Base-by-base conservation (phyloP, 306 rosid genomes). In the Biancaea sappan region DNA sequence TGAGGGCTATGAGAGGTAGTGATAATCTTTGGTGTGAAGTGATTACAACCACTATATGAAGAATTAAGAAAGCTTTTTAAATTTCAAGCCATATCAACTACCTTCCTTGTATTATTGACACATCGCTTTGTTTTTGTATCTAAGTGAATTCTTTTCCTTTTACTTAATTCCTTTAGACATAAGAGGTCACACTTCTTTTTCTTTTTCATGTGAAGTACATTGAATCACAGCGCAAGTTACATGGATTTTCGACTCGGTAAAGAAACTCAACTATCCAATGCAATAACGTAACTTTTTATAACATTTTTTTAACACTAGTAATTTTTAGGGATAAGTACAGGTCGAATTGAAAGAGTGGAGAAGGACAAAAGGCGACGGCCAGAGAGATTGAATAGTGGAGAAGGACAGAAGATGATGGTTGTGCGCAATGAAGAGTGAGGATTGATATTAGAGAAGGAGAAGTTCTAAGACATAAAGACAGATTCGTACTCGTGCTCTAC, bases 31-130 rank as follows among this genome's bases (percentile, higher is more conserved):
- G 82, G 12, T 15, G 64, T 56, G 85, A 52, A 18, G 86, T 84
- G 84, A 90, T 86, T 83, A 84, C 88, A 66, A 63, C 75, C 93
- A 85, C 86, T 76, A 62, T 75, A 13, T 44, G 82, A 56, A 69
- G 79, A 56, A 60, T 63, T 65, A 77, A 82, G 75, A 75, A 83
- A 76, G 81, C 73, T 62, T n/a, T 2, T 50, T 28, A 41, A 28
- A 28, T 29, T 65, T 34, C 6, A 40, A 40, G 1, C 1, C 2
- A 41, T 22, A 80, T 28, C 44, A 53, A 46, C 53, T 56, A 26
- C 21, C 71, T 79, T 66, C n/a, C n/a, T n/a, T n/a, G 72, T 26
- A 83, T 86, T 79, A 90, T 86, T 90, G 85, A 63, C 22, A 71
- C 76, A 84, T 90, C 85, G 84, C 72, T 66, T 37, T 58, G 44